These are phyloP conservation scores for Hypsizygus marmoreus DNA, from an alignment of 768 basidiomycete species.

Conservation along the genomic window DNA sequence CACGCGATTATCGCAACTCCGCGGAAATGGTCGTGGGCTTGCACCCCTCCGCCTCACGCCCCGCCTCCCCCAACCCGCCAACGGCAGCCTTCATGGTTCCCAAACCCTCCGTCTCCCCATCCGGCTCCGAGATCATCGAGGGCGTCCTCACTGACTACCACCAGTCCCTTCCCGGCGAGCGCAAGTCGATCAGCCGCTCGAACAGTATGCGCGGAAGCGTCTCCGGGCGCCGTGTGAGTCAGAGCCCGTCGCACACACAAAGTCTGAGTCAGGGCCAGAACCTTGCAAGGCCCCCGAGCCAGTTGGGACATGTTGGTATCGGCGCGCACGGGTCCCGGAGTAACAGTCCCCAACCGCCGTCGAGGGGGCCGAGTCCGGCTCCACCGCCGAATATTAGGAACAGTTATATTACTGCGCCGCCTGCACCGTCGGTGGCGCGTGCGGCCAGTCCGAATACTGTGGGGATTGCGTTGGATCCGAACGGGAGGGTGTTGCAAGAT, in stretches of 20 bases:
- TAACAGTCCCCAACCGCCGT: conserved; percentile 62
- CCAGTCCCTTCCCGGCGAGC: conserved; percentile 87
- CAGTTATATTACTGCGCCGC: conserved; percentile 42
- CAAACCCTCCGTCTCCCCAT: conserved; percentile 42
- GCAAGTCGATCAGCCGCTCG: conserved; percentile 57
- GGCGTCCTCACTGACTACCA: conserved; percentile 77
- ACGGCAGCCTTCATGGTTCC: conserved; percentile 80
- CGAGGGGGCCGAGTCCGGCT: conserved; percentile 57
- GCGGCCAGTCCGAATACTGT: conserved; percentile 78
- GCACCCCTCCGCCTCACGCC: conserved; percentile 71
- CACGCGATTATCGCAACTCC: conserved; percentile 70
- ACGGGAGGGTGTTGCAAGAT: conserved; percentile 80
- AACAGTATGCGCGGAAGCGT: conserved; percentile 48
- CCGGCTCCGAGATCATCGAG: conserved; percentile 61
- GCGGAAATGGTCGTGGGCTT: conserved; percentile 80
- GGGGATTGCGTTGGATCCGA: conserved; percentile 81
- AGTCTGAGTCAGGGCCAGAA: conserved; percentile 39
- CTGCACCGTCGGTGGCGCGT: conserved; percentile 40
- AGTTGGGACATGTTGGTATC: conserved; percentile 77
- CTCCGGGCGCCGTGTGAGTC: conserved; percentile 30
- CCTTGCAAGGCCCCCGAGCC: conserved; percentile 54
- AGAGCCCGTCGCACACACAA: conserved; percentile 16
- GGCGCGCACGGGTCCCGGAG: conserved; percentile 73
- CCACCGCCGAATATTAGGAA: conserved; percentile 35
- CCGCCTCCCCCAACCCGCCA: conserved; percentile 73